Percentiles rank a stretch among this genome's conserved stretches.
Evolutionary conservation across 495 filamentous ascomycete species (phyloP).

Genomic region (Elaphomyces granulatus): DNA sequence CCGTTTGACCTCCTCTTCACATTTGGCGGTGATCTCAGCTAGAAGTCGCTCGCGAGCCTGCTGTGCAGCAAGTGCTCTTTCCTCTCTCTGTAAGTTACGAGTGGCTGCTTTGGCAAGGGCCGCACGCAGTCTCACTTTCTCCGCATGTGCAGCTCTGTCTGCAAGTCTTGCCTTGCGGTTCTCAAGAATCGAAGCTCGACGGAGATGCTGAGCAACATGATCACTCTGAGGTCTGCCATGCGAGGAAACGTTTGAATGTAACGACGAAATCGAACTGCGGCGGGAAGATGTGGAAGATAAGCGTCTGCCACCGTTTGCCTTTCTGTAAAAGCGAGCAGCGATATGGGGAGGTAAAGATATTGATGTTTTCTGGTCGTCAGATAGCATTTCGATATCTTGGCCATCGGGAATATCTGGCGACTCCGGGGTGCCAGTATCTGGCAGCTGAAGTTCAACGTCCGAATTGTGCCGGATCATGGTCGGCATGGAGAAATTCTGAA

Average conservation of each 20-base stretch:
- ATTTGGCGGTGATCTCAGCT: conserved; percentile 84
- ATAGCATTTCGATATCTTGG: conserved; percentile 34
- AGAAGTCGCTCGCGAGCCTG: conserved; percentile 81
- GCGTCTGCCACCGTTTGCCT: conserved; percentile 54
- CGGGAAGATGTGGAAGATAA: conserved; percentile 78
- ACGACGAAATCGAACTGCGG: conserved; percentile 77
- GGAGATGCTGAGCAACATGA: conserved; percentile 77
- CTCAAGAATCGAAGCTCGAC: conserved; percentile 83
- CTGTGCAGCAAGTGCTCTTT: conserved; percentile 77
- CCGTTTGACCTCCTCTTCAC: conserved; percentile 86
- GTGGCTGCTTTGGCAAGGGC: conserved; percentile 70
- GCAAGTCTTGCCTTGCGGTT: conserved; percentile 85
- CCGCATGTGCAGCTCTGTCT: conserved; percentile 85
- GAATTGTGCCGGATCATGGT: conserved; percentile 36
- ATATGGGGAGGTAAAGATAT: conserved; percentile 66
- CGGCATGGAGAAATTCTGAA: too few relatives aligned
- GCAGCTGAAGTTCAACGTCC: conserved; percentile 32
- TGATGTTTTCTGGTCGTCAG: conserved; percentile 26
- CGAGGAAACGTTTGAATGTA: conserved; percentile 50
- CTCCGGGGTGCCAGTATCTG: conserved; percentile 24
- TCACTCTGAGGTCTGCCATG: conserved; percentile 60
- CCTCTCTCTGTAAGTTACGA: conserved; percentile 51
- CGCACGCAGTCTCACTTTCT: conserved; percentile 86
- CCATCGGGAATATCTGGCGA: conserved; percentile 14
- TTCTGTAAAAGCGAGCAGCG: conserved; percentile 71